Evolutionary conservation across 176 grass and related monocot genomes (phyloP).

Genomic region (Carex parvula): DNA sequence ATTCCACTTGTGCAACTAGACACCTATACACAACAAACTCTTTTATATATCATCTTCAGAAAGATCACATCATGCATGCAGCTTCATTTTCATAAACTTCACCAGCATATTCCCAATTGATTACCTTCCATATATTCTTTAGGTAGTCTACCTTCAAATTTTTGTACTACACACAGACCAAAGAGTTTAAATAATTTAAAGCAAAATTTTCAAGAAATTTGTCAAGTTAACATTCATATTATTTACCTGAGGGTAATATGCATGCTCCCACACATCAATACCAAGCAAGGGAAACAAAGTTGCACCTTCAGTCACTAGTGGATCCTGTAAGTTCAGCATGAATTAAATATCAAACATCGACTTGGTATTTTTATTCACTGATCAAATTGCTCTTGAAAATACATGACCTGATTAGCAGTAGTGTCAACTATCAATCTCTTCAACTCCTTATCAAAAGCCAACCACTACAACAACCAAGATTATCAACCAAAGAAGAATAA

Average conservation of each 20-base stretch:
- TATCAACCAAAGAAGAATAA: conserved; percentile 5
- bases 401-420: conserved; percentile 79
- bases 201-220: background rate
- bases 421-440: conserved; percentile 88
- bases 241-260: conserved; percentile 90
- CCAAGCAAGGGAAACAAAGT: conserved; percentile 77
- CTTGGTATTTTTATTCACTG: background rate
- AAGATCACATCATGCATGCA: background rate
- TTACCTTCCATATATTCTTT: conserved; percentile 38
- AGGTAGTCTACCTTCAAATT: conserved; percentile 37
- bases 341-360: conserved; percentile 5
- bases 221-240: too few relatives aligned
- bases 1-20: background rate
- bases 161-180: conserved; percentile 28
- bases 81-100: conserved; percentile 31
- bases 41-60: background rate
- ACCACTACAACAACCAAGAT: conserved; percentile 47
- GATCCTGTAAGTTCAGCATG: conserved; percentile 39
- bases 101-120: conserved; percentile 34
- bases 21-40: background rate
- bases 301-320: conserved; percentile 73
- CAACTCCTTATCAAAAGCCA: conserved; percentile 77
- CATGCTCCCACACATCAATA: conserved; percentile 98
- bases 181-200: background rate
- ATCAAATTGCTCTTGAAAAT: background rate